A percentile compares a stretch with the other conserved stretches of the same genome.
Conservation (phyloP, 495 filamentous ascomycete species). For the Penicillium cataractarum region DNA sequence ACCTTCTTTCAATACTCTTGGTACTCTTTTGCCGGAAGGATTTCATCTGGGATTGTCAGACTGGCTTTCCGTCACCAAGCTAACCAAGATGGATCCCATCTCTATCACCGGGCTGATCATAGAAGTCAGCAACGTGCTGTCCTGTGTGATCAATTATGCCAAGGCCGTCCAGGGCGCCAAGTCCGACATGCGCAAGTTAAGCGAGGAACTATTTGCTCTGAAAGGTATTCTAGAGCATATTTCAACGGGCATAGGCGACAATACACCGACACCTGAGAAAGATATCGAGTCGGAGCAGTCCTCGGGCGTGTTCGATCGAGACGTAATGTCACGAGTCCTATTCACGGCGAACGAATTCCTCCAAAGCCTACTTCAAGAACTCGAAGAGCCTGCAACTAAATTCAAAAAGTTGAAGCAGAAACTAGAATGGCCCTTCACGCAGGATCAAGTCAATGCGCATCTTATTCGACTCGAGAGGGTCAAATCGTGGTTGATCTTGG, state of each 20-base stretch:
- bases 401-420: slow-evolving; percentile 25
- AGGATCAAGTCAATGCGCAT: slow-evolving; percentile 22
- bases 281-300: neutral
- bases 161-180: slow-evolving; percentile 23
- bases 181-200: slow-evolving; percentile 25
- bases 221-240: slow-evolving; percentile 29
- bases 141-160: slow-evolving; percentile 23
- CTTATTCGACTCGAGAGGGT: slow-evolving; percentile 26
- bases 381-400: slow-evolving; percentile 20
- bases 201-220: slow-evolving; percentile 29
- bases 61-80: neutral
- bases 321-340: slow-evolving; percentile 18
- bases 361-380: slow-evolving; percentile 16
- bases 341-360: slow-evolving; percentile 25
- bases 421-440: slow-evolving; percentile 28
- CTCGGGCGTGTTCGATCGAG: slow-evolving; percentile 12
- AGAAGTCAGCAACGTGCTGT: slow-evolving; percentile 21
- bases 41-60: neutral
- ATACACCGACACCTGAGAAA: neutral
- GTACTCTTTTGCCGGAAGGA: too few relatives aligned
- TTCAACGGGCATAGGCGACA: slow-evolving; percentile 1
- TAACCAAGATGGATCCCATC: slow-evolving; percentile 22
- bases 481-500: slow-evolving; percentile 32
- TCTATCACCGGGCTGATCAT: slow-evolving; percentile 25
- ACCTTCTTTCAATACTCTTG: neutral